Evolutionary conservation across 1,284 basidiomycete genomes (phyloP).

Genomic region (Trichosporon coremiiforme): DNA sequence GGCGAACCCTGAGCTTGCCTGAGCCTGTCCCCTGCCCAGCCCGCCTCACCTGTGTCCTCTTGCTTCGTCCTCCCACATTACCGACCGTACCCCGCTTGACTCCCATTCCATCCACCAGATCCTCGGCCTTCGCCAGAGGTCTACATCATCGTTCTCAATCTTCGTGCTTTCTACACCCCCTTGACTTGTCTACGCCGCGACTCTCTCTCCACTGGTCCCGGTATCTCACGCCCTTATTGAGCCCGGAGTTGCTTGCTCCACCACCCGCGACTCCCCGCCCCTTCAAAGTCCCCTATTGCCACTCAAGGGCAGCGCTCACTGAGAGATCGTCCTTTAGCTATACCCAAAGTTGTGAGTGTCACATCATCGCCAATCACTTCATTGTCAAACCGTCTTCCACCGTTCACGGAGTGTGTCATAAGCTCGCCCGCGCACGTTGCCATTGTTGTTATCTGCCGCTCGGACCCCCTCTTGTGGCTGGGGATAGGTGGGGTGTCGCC

Average conservation of each 20-base stretch:
- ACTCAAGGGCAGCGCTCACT: constrained; percentile 11
- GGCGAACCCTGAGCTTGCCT: background rate
- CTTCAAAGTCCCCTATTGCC: background rate
- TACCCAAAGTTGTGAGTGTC: constrained; percentile 2
- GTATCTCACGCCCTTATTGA: background rate
- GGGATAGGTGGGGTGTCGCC: background rate
- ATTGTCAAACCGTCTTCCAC: background rate
- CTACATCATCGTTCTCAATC: constrained; percentile 19
- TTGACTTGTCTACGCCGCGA: constrained; percentile 20
- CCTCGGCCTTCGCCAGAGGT: constrained; percentile 12
- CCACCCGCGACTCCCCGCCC: background rate
- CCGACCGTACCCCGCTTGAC: background rate
- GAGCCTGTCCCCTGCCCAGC: background rate
- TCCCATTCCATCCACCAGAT: constrained; percentile 4
- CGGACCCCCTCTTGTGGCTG: constrained; percentile 3
- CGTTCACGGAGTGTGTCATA: background rate
- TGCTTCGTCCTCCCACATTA: constrained; percentile 18
- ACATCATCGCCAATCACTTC: constrained; percentile 63
- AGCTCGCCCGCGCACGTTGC: background rate
- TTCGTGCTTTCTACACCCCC: constrained; percentile 5
- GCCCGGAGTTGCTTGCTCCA: constrained; percentile 11
- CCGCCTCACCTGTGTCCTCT: background rate
- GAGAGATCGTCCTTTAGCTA: background rate
- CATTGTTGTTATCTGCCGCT: background rate
- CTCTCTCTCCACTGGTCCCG: background rate